Conservation (phyloP, 257 asterid genomes). For the Euphrasia confusa region DNA sequence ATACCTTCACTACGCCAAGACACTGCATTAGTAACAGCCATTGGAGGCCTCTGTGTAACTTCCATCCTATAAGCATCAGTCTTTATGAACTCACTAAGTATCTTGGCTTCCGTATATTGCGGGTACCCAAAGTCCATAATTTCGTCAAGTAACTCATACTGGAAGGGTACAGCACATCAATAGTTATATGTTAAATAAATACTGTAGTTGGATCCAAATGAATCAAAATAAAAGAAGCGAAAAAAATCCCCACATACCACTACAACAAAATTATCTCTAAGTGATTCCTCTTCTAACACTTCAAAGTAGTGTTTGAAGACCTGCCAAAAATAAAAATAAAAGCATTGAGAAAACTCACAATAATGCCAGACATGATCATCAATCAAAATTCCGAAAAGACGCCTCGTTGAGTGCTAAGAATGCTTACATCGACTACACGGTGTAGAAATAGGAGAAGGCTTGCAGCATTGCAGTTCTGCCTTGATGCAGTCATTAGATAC, state of each 20-base stretch:
- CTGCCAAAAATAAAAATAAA: constrained; percentile 31
- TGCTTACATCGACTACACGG: constrained; percentile 97
- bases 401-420: constrained; percentile 15
- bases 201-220: background rate
- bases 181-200: background rate
- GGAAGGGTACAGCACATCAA: constrained; percentile 24
- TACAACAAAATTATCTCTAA: constrained; percentile 94
- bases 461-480: constrained; percentile 99
- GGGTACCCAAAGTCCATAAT: constrained; percentile 99
- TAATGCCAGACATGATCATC: background rate
- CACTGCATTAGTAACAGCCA: constrained; percentile 99
- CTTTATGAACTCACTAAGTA: constrained; percentile 97
- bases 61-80: constrained; percentile 99
- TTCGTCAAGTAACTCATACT: constrained; percentile 99
- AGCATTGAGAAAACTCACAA: constrained; percentile 8
- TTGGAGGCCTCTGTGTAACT: constrained; percentile 96
- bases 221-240: constrained; percentile 16
- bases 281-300: constrained; percentile 96
- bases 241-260: constrained; percentile 59
- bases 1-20: constrained; percentile 99
- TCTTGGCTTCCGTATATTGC: constrained; percentile 96
- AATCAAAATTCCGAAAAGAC: background rate
- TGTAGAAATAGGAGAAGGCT: constrained; percentile 91
- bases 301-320: constrained; percentile 97
- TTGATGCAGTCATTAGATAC: constrained; percentile 87